A percentile compares a stretch with the other conserved stretches of the same genome.
These are phyloP conservation scores for Claviceps sp. DNA, from an alignment of 2,329 filamentous ascomycete species.

Conservation along the genomic window DNA sequence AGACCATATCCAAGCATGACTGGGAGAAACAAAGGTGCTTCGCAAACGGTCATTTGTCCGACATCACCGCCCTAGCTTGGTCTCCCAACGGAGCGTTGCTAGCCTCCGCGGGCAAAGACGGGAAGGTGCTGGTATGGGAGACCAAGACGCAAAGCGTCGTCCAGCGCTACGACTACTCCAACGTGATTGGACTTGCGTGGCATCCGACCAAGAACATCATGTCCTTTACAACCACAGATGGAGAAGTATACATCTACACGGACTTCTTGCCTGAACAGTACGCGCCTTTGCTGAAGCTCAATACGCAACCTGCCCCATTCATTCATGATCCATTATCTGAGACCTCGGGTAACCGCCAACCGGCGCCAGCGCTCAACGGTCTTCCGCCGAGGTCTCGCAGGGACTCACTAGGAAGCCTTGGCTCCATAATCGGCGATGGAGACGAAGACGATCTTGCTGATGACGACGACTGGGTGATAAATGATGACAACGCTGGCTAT, in stretches of 20 bases:
- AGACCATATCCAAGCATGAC: slow-evolving; percentile 76
- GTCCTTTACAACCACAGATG: slow-evolving; percentile 84
- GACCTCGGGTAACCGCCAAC: slow-evolving; percentile 48
- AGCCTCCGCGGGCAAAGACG: slow-evolving; percentile 54
- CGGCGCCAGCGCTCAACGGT: slow-evolving; percentile 36
- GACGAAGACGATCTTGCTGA: slow-evolving; percentile 39
- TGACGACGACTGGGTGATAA: slow-evolving; percentile 74
- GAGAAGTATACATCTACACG: slow-evolving; percentile 83
- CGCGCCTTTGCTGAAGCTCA: slow-evolving; percentile 40
- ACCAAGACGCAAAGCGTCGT: slow-evolving; percentile 74
- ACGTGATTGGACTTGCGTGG: slow-evolving; percentile 79
- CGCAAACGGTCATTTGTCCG: slow-evolving; percentile 62
- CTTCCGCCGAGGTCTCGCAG: slow-evolving; percentile 37
- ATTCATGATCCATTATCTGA: slow-evolving; percentile 68
- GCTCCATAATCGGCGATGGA: slow-evolving; percentile 61
- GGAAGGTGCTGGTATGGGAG: slow-evolving; percentile 73
- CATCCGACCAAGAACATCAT: slow-evolving; percentile 79
- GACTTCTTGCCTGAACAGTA: slow-evolving; percentile 51
- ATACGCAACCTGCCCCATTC: slow-evolving; percentile 65
- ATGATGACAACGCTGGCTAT: slow-evolving; percentile 92
- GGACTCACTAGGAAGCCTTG: slow-evolving; percentile 62
- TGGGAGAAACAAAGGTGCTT: slow-evolving; percentile 82
- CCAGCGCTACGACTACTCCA: slow-evolving; percentile 64
- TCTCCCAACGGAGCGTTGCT: slow-evolving; percentile 88
- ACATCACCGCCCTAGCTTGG: slow-evolving; percentile 82